Base-by-base conservation (phyloP, 192 early-diverging fungal species). In the Coemansia sp. region DNA sequence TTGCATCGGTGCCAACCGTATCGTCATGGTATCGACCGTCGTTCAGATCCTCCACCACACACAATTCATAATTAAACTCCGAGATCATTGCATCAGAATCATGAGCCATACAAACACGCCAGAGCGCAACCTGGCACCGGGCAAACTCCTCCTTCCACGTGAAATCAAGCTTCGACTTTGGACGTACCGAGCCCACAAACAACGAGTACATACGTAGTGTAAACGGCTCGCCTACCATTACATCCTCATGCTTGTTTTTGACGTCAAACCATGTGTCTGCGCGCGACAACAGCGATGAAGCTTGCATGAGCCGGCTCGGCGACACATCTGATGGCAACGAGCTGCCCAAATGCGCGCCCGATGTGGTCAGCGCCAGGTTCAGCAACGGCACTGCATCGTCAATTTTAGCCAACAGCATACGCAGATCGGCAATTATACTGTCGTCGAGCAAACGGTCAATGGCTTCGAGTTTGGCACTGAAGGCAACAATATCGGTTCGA, bases 111-210 rank as follows among this genome's bases (percentile, higher is more conserved):
- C 25, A 37, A n/a, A 63, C 61, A 16, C 80, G 65, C 77, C 69
- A 69, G 25, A 84, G 50, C 3, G 49, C 59, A 11, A 75, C 81
- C 10, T 68, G 70, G 54, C 82, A 83, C 63, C 87, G 86, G 11
- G 74, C 82, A 57, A 83, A 87, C 57, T 93, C 92, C 67, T 93
- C 92, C 65, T 91, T 91, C 92, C 92, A 93, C 2, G 91, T 92
- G 57, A 86, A 88, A 16, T 90, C 89, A 4, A 67, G 52, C 31
- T 72, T 77, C 5, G 83, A 68, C 58, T 85, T 85, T 12, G 86
- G 82, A 3, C 90, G 64, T 0, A 88, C 83, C 7, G 87, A 89
- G 1, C 79, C 86, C 7, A 82, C 69, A 69, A 93, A 93, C 61
- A 92, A 61, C 3, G 84, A 87, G 67, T 91, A 93, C 27, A 93